Conservation (phyloP, 2,329 filamentous ascomycete species). For the Dactylellina leptospora region DNA sequence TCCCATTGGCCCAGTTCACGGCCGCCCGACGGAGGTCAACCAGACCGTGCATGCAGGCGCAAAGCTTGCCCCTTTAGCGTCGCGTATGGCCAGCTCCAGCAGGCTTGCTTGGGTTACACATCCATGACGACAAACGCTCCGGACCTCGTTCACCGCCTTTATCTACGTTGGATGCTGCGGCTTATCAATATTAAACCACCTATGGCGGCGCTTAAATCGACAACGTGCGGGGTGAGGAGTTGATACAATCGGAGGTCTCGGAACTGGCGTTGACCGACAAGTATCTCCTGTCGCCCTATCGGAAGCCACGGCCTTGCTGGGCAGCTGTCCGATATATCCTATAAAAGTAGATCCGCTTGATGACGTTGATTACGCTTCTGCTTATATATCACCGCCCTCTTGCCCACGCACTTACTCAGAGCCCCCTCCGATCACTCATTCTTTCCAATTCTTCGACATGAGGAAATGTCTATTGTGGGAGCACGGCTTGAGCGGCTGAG, state of each 20-base stretch:
- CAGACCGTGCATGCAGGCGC: background rate
- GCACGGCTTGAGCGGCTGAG: background rate
- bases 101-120: constrained; percentile 33
- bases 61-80: constrained; percentile 26
- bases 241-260: too few relatives aligned
- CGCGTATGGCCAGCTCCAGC: constrained; percentile 14
- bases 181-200: background rate
- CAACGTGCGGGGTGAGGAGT: too few relatives aligned
- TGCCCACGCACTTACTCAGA: constrained; percentile 14
- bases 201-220: background rate
- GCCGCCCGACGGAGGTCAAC: background rate
- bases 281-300: too few relatives aligned
- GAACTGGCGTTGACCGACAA: background rate
- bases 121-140: constrained; percentile 32
- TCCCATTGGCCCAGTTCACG: constrained; percentile 23
- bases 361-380: background rate
- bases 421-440: too few relatives aligned
- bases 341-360: background rate
- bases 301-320: too few relatives aligned
- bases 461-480: too few relatives aligned
- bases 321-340: too few relatives aligned
- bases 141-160: background rate
- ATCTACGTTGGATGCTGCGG: background rate
- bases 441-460: too few relatives aligned
- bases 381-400: constrained; percentile 13